These are phyloP conservation scores for Pyricularia pennisetigena DNA, from an alignment of 2,329 filamentous ascomycete genomes.

Conservation along the genomic window DNA sequence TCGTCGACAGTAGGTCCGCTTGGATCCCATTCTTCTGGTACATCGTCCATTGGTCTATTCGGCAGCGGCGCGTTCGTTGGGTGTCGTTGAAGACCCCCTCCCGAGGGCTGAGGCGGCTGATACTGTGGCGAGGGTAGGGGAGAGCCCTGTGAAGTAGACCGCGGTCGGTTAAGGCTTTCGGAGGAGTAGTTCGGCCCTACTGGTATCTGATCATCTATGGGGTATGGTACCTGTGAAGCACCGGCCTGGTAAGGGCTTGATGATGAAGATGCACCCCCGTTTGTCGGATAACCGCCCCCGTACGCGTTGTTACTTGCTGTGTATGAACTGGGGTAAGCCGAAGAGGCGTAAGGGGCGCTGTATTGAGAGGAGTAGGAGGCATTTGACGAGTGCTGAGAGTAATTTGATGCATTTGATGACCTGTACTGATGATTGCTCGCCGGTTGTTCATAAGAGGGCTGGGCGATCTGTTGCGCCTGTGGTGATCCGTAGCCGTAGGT, in stretches of 20 bases:
- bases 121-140: slow-evolving; percentile 32
- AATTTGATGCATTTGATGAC: slow-evolving; percentile 7
- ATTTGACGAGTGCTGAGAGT: background rate
- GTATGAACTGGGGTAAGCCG: slow-evolving; percentile 13
- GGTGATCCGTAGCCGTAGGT: slow-evolving; percentile 8
- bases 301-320: slow-evolving; percentile 13
- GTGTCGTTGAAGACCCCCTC: slow-evolving; percentile 41
- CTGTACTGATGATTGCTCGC: slow-evolving; percentile 12
- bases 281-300: slow-evolving; percentile 1
- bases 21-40: slow-evolving; percentile 32
- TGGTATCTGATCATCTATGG: slow-evolving; percentile 40
- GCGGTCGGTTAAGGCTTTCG: slow-evolving; percentile 30
- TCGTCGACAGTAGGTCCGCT: slow-evolving; percentile 22
- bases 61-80: slow-evolving; percentile 51
- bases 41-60: slow-evolving; percentile 37
- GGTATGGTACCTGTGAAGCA: slow-evolving; percentile 38
- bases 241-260: slow-evolving; percentile 21
- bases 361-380: slow-evolving; percentile 1
- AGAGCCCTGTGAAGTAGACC: slow-evolving; percentile 41
- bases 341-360: slow-evolving; percentile 13
- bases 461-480: slow-evolving; percentile 8
- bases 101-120: slow-evolving; percentile 24
- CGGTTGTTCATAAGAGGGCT: slow-evolving; percentile 6
- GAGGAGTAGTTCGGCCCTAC: slow-evolving; percentile 39
- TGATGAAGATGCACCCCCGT: slow-evolving; percentile 13